Conservation (phyloP, 140 eudicot genomes). For the Anethum foeniculum region DNA sequence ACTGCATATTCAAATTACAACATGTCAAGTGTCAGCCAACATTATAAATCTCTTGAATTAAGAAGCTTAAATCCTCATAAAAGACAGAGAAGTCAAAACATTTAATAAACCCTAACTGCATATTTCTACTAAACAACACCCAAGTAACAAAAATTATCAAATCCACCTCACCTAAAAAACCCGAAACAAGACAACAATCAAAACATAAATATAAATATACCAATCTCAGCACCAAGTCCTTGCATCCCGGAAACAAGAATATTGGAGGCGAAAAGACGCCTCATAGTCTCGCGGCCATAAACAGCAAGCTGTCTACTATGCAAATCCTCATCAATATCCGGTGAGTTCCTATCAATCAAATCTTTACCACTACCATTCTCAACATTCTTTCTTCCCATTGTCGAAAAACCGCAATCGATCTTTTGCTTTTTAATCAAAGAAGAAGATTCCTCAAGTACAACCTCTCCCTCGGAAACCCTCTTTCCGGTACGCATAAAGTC, state of each 20-base stretch:
- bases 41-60: background rate
- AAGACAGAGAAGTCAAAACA: background rate
- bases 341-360: constrained; percentile 24
- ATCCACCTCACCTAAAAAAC: background rate
- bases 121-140: background rate
- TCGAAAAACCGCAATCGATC: constrained; percentile 33
- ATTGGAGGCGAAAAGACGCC: constrained; percentile 72
- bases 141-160: background rate
- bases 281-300: constrained; percentile 92
- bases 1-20: background rate
- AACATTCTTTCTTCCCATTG: constrained; percentile 35
- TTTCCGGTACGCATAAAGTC: constrained; percentile 95
- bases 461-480: constrained; percentile 66
- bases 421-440: constrained; percentile 48
- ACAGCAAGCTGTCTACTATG: constrained; percentile 97
- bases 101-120: background rate
- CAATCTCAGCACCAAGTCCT: constrained; percentile 93
- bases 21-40: background rate
- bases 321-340: constrained; percentile 88
- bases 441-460: constrained; percentile 20
- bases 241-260: constrained; percentile 80
- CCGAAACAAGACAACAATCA: background rate
- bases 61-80: background rate
- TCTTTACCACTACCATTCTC: constrained; percentile 35
- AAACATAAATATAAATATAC: constrained; percentile 22